A percentile compares a stretch with the other conserved stretches of the same genome.
phyloP scores from a whole-genome alignment of 192 early-diverging fungal genomes.

The Entomortierella parvispora region DNA sequence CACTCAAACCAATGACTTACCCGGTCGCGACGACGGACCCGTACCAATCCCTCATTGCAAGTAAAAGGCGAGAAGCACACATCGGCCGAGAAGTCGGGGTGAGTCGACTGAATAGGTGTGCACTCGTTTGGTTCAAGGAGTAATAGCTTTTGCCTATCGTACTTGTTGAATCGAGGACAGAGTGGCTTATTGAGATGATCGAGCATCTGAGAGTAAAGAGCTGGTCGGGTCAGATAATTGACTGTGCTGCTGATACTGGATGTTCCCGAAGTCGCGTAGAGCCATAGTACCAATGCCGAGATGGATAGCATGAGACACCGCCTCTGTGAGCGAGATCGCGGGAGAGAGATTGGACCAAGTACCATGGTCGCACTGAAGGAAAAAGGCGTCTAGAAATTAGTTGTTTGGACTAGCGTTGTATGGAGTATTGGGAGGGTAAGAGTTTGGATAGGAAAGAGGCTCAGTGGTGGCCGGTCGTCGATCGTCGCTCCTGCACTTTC shows the following conservation, averaged over 20 bases:
- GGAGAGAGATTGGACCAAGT: neutral
- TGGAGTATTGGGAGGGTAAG: too few relatives aligned
- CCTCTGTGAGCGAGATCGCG: slow-evolving; percentile 26
- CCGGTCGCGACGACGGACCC: slow-evolving; percentile 28
- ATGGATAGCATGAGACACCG: slow-evolving; percentile 5
- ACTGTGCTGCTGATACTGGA: neutral
- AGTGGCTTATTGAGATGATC: slow-evolving; percentile 41
- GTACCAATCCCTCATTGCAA: slow-evolving; percentile 42
- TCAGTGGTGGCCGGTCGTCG: too few relatives aligned
- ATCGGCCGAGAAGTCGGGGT: slow-evolving; percentile 44
- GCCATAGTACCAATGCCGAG: slow-evolving; percentile 15
- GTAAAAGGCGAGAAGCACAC: slow-evolving; percentile 39
- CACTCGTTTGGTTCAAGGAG: slow-evolving; percentile 35
- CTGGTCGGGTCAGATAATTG: slow-evolving; percentile 11
- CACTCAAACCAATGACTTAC: slow-evolving; percentile 18
- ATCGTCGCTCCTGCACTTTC: too few relatives aligned
- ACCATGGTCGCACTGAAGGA: too few relatives aligned
- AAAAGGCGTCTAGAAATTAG: too few relatives aligned
- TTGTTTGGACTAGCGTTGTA: neutral
- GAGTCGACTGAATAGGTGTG: slow-evolving; percentile 20
- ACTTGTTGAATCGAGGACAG: slow-evolving; percentile 33
- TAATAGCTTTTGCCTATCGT: slow-evolving; percentile 38
- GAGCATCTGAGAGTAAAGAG: slow-evolving; percentile 22
- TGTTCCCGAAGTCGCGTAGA: neutral
- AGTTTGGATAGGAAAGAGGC: too few relatives aligned